A percentile compares a stretch with the other conserved stretches of the same genome.
These are phyloP conservation scores for Cocos nucifera DNA, from an alignment of 176 grass and related monocot genomes.

Conservation along the genomic window DNA sequence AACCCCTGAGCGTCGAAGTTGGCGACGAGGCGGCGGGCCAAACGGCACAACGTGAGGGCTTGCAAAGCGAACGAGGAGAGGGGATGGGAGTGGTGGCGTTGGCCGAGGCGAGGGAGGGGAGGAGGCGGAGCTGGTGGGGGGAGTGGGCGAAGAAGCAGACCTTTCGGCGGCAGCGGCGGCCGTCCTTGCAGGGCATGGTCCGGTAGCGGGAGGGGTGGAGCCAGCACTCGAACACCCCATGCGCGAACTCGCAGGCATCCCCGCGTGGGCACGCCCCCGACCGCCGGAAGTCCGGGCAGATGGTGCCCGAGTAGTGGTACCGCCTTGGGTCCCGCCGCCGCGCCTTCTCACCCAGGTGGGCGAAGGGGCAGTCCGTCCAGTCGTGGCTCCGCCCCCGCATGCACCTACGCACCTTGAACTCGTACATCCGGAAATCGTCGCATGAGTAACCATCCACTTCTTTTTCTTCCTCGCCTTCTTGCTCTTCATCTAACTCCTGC, in stretches of 20 bases:
- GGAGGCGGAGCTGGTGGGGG: background rate
- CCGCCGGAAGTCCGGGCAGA: slow-evolving; percentile 6
- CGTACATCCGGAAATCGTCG: slow-evolving; percentile 67
- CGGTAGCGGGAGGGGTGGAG: slow-evolving; percentile 3
- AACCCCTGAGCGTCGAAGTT: background rate
- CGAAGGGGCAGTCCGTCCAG: slow-evolving; percentile 64
- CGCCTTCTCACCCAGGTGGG: slow-evolving; percentile 58
- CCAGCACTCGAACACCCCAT: slow-evolving; percentile 11
- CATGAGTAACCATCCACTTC: background rate
- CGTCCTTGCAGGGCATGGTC: slow-evolving; percentile 8
- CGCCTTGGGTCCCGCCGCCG: slow-evolving; percentile 7
- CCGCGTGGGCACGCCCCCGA: background rate
- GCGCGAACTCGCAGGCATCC: slow-evolving; percentile 1
- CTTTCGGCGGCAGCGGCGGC: slow-evolving; percentile 1
- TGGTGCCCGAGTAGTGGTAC: slow-evolving; percentile 1
- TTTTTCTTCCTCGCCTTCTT: background rate
- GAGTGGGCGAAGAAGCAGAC: slow-evolving; percentile 6
- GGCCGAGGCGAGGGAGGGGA: background rate
- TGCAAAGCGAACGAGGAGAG: background rate
- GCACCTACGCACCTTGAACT: slow-evolving; percentile 67
- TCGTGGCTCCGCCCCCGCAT: slow-evolving; percentile 46
- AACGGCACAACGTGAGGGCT: background rate
- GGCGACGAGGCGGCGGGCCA: background rate
- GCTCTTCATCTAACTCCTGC: background rate
- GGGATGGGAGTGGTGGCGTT: background rate